Evolutionary conservation across 495 filamentous ascomycete species (phyloP), one percentile per base, ranked within the genome.

Genomic region (Lophiotrema nucula): DNA sequence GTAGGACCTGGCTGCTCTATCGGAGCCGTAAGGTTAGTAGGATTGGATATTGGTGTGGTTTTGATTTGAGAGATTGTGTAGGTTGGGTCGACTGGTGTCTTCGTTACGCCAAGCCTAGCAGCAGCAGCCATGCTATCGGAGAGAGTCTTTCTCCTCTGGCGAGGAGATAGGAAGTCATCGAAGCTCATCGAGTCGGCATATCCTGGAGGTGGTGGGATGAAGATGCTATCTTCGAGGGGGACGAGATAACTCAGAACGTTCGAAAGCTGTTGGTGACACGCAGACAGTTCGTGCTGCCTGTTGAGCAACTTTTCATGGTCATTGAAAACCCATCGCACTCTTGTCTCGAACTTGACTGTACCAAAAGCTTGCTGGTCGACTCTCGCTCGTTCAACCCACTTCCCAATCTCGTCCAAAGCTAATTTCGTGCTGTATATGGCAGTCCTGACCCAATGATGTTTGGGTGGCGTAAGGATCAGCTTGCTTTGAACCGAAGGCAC

Each of bases 261-360:
- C 18, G 53, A 57, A 3, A 63, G 41, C n/a, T 47, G 46, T 15
- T 53, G 59, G 16, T 63, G 59, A 19, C 59, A 63, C 3, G 59
- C 35, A 1, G 35, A 23, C 6, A 63, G 41, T 31, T 63, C 53
- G 19, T 33, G 47, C 26, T 54, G 31, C 28, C 53, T 35, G 39
- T 57, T 52, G 22, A 51, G 18, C 39, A 63, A 21, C 39, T 63
- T 63, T 25, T 57, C 59, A 23, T 53, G 44, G 28, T 63, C 53
- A 23, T 57, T 47, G n/a, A 63, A 53, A 13, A 57, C 53, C 46
- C 53, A 63, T 2, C 37, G 35, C 3, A 57, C 47, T 19, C 47
- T 19, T 18, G 47, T 56, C 19, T 57, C 53, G 23, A 47, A 45
- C 8, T 43, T 47, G 10, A 63, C 42, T 27, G 25, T 46, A n/a